These are phyloP conservation scores for Tilletia indica DNA, from an alignment of 1,284 basidiomycete genomes.

Conservation along the genomic window DNA sequence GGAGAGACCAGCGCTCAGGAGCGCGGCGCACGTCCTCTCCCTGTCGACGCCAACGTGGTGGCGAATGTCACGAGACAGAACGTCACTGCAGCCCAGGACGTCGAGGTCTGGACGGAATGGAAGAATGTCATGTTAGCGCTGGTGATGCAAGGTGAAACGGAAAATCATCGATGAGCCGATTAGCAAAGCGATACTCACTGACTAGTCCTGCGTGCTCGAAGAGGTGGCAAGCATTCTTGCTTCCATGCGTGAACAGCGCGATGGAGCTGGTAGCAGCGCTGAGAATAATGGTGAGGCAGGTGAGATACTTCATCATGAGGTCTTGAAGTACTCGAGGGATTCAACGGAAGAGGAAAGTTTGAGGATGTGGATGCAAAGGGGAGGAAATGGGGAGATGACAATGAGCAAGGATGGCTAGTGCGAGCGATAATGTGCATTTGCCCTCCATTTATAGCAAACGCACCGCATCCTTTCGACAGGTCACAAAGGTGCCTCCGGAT, in stretches of 20 bases:
- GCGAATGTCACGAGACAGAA: background rate
- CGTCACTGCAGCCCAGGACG: background rate
- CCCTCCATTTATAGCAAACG: too few relatives aligned
- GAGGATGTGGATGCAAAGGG: background rate
- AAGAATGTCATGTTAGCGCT: too few relatives aligned
- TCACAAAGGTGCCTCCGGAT: too few relatives aligned
- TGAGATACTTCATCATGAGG: slow-evolving; percentile 25
- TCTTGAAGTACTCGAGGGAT: slow-evolving; percentile 22
- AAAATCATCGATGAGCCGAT: too few relatives aligned
- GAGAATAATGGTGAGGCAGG: slow-evolving; percentile 33
- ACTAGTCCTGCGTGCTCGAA: background rate
- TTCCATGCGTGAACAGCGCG: background rate
- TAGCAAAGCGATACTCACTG: background rate
- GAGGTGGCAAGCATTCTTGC: background rate
- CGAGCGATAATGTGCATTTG: too few relatives aligned
- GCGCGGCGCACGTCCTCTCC: background rate
- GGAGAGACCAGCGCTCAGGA: background rate
- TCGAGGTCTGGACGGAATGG: background rate
- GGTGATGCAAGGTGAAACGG: too few relatives aligned
- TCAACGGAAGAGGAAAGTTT: slow-evolving; percentile 23
- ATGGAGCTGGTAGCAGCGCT: background rate
- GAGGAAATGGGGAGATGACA: background rate
- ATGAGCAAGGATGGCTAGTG: too few relatives aligned
- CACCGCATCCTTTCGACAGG: too few relatives aligned
- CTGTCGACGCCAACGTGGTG: background rate